These are phyloP conservation scores for Trichoderma simmonsii DNA, from an alignment of 2,329 filamentous ascomycete genomes.

Conservation along the genomic window DNA sequence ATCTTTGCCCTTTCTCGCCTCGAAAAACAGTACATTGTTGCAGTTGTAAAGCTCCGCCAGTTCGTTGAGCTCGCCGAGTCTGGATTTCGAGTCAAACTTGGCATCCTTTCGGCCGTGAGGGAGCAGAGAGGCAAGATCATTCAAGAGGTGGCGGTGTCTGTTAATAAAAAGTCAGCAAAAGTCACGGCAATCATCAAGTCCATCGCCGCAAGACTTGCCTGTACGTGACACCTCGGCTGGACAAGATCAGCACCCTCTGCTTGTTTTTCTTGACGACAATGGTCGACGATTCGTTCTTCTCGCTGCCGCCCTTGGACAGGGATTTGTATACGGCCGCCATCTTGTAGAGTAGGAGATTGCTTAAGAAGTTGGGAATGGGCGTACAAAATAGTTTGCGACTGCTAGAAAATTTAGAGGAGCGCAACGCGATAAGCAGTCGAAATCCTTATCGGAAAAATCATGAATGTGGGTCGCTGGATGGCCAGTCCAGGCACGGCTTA, in stretches of 20 bases:
- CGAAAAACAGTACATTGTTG: conserved; percentile 93
- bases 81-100: conserved; percentile 95
- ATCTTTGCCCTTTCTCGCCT: conserved; percentile 91
- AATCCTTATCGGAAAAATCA: conserved; percentile 16
- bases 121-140: conserved; percentile 82
- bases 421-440: conserved; percentile 11
- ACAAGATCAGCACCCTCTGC: conserved; percentile 82
- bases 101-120: conserved; percentile 92
- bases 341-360: conserved; percentile 15
- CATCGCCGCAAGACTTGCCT: conserved; percentile 47
- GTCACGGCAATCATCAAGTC: background rate
- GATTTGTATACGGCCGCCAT: conserved; percentile 75
- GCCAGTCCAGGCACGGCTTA: background rate
- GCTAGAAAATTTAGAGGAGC: conserved; percentile 13
- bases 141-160: conserved; percentile 71
- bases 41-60: conserved; percentile 77
- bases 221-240: conserved; percentile 88
- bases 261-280: conserved; percentile 60
- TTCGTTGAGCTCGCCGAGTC: conserved; percentile 78
- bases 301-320: conserved; percentile 57
- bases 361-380: background rate
- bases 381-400: background rate
- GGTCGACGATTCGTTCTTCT: conserved; percentile 47
- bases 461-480: background rate
- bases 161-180: conserved; percentile 35